phyloP scores from a whole-genome alignment of 495 filamentous ascomycete species.

The Lentithecium fluviatile region DNA sequence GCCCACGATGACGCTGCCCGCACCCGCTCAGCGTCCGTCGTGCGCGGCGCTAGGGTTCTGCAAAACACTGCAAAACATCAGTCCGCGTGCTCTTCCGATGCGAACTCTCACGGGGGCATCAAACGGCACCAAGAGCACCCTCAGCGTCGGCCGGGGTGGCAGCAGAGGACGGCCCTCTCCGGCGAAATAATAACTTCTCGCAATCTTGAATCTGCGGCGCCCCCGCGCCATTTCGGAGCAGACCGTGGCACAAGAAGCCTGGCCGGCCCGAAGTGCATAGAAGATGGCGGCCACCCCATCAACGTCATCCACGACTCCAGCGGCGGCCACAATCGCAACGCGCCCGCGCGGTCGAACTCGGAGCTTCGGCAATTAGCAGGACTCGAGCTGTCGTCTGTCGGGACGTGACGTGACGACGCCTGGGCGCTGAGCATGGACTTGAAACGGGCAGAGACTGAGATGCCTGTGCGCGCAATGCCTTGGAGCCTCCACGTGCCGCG shows the following conservation, averaged over 20 bases:
- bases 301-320: no score
- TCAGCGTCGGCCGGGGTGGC: no score
- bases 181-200: no score
- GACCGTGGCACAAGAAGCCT: background rate
- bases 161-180: no score
- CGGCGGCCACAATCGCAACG: no score
- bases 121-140: no score
- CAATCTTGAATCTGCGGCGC: no score
- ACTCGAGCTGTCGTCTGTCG: background rate
- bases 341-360: no score
- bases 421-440: conserved; percentile 27
- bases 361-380: no score
- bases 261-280: background rate
- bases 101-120: no score
- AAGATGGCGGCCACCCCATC: no score
- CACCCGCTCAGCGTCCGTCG: conserved; percentile 1
- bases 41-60: background rate
- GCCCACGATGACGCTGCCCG: background rate
- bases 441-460: conserved; percentile 22
- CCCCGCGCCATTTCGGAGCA: no score
- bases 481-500: conserved; percentile 21
- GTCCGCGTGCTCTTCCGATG: background rate
- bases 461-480: conserved; percentile 22
- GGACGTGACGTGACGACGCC: conserved; percentile 10
- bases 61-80: background rate